Conservation (phyloP, 1,139 yeast species). For the Meyerozyma elateridarum region DNA sequence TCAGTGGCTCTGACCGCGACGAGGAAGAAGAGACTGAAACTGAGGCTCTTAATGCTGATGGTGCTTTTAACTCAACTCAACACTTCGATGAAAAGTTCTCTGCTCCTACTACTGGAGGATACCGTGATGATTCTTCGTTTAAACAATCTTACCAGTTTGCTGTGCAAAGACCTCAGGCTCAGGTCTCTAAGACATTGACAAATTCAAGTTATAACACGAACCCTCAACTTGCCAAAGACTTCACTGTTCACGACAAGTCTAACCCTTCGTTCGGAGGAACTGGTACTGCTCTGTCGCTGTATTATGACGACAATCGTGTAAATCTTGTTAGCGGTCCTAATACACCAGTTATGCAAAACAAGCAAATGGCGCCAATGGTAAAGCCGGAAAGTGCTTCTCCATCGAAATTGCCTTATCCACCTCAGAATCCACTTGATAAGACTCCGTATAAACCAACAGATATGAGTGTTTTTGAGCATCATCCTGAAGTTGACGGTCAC, state of each 20-base stretch:
- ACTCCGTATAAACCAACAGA: conserved; percentile 18
- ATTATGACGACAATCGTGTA: conserved; percentile 19
- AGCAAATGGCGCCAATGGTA: conserved; percentile 31
- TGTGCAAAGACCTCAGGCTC: conserved; percentile 4
- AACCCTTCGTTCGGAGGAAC: conserved; percentile 5
- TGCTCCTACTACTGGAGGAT: conserved; percentile 7
- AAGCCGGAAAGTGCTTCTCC: conserved; percentile 29
- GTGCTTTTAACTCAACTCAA: neutral
- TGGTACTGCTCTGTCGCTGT: conserved; percentile 12
- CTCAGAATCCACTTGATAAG: conserved; percentile 14
- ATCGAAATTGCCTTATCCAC: conserved; percentile 22
- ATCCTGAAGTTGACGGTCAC: conserved; percentile 44
- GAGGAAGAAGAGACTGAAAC: conserved; percentile 10
- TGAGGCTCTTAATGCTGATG: neutral
- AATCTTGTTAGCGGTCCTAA: conserved; percentile 25
- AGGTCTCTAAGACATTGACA: conserved; percentile 7
- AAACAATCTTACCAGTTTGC: conserved; percentile 3
- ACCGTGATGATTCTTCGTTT: conserved; percentile 8
- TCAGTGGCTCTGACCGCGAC: conserved; percentile 9
- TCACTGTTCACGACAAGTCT: conserved; percentile 20
- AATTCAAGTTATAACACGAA: conserved; percentile 28
- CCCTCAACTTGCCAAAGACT: conserved; percentile 34
- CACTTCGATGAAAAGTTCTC: conserved; percentile 2
- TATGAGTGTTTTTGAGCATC: conserved; percentile 39
- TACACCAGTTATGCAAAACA: conserved; percentile 26